Conservation (phyloP, 139 green algal species). For the Micractinium conductrix region DNA sequence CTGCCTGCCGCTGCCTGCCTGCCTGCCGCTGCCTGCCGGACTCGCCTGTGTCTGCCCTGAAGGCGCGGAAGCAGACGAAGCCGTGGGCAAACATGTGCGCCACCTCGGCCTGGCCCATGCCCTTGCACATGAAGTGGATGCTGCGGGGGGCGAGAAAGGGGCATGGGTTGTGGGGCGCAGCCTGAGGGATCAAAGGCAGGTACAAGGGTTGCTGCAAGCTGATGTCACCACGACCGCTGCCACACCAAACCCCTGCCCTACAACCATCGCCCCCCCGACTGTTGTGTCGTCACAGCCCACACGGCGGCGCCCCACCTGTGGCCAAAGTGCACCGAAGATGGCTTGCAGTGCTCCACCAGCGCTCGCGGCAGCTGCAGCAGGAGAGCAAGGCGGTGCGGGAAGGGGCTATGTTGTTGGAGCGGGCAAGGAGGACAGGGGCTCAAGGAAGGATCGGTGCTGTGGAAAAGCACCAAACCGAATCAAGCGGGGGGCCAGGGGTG, state of each 20-base stretch:
- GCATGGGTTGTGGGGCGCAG: too few species aligned
- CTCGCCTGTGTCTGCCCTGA: slow-evolving; percentile 50
- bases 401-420: too few species aligned
- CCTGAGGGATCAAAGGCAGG: too few species aligned
- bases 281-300: too few species aligned
- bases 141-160: neutral
- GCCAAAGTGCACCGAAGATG: slow-evolving; percentile 60
- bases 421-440: neutral
- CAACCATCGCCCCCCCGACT: too few species aligned
- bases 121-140: slow-evolving; percentile 61
- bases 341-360: slow-evolving; percentile 22
- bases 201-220: too few species aligned
- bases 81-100: slow-evolving; percentile 50
- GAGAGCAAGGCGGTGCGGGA: too few species aligned
- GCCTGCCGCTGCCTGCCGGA: neutral
- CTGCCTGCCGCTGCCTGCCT: too few species aligned
- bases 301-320: too few species aligned
- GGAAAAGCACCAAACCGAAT: neutral
- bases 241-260: too few species aligned
- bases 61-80: slow-evolving; percentile 62
- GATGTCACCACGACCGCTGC: too few species aligned
- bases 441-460: neutral
- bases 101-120: slow-evolving; percentile 64
- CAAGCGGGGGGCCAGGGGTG: neutral
- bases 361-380: slow-evolving; percentile 39